Evolutionary conservation across 2,329 filamentous ascomycete species (phyloP).

Genomic region (Aureobasidium lini): DNA sequence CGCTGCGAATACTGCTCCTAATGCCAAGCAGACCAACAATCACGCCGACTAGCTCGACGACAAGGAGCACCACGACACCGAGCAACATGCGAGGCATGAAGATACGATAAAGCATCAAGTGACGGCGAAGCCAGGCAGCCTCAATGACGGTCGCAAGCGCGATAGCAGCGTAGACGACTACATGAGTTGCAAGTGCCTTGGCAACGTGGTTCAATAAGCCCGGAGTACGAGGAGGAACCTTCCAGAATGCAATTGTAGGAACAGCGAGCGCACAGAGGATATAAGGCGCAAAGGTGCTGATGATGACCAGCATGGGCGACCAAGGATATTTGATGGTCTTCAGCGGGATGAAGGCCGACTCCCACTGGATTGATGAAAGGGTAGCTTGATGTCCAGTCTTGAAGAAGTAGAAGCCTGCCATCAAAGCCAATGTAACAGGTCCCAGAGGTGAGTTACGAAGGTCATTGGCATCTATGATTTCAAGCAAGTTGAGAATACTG

Average conservation of each 20-base stretch:
- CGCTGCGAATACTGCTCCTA: slow-evolving; percentile 67
- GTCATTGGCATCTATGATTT: slow-evolving; percentile 55
- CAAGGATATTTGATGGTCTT: slow-evolving; percentile 79
- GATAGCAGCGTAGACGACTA: slow-evolving; percentile 76
- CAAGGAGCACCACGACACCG: slow-evolving; percentile 60
- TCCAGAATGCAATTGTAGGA: slow-evolving; percentile 81
- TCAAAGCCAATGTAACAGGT: slow-evolving; percentile 73
- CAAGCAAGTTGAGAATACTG: slow-evolving; percentile 73
- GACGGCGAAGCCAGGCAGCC: slow-evolving; percentile 78
- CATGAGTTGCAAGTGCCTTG: slow-evolving; percentile 64
- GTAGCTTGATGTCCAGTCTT: slow-evolving; percentile 94
- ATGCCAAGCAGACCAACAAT: slow-evolving; percentile 65
- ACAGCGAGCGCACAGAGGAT: slow-evolving; percentile 74
- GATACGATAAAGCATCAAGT: slow-evolving; percentile 94
- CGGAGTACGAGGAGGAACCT: slow-evolving; percentile 65
- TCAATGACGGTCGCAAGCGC: slow-evolving; percentile 82
- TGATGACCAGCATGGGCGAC: slow-evolving; percentile 69
- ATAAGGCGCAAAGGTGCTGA: slow-evolving; percentile 87
- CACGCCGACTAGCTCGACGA: slow-evolving; percentile 70
- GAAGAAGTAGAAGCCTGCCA: slow-evolving; percentile 93
- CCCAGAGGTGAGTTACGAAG: slow-evolving; percentile 66
- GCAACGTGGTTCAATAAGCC: slow-evolving; percentile 60
- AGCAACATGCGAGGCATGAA: slow-evolving; percentile 90
- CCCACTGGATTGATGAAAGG: slow-evolving; percentile 87
- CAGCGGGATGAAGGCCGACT: slow-evolving; percentile 85